phyloP scores from a whole-genome alignment of 306 rosid species.

The Vicia villosa region DNA sequence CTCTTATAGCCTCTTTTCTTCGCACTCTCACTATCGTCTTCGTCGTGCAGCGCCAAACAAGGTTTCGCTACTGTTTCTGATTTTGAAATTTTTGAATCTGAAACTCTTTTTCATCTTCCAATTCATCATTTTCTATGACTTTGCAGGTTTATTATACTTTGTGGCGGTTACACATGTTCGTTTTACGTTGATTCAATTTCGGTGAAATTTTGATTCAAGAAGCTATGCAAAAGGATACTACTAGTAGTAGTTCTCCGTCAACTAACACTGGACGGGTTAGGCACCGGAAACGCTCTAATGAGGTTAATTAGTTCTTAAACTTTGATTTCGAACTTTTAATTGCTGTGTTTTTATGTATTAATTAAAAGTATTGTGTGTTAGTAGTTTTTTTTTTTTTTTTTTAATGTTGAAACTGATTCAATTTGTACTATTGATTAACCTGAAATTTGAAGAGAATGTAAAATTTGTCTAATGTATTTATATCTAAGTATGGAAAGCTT shows the following conservation, averaged over 20 bases:
- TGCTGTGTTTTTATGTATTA: neutral
- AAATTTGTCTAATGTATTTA: constrained; percentile 10
- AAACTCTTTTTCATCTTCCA: neutral
- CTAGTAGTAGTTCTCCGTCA: constrained; percentile 34
- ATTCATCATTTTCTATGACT: constrained; percentile 3
- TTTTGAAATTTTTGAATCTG: constrained; percentile 50
- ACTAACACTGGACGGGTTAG: constrained; percentile 52
- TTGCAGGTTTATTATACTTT: constrained; percentile 50
- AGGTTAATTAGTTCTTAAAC: constrained; percentile 52
- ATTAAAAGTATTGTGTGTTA: neutral
- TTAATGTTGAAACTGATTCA: constrained; percentile 33
- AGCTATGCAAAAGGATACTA: constrained; percentile 66
- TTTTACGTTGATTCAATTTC: constrained; percentile 35
- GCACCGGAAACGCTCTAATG: constrained; percentile 80
- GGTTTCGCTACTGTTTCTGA: constrained; percentile 29
- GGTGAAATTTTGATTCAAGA: constrained; percentile 42
- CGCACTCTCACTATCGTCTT: neutral
- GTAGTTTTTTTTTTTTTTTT: neutral
- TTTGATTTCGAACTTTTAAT: constrained; percentile 7
- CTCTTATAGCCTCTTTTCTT: too few relatives aligned
- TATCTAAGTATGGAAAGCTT: constrained; percentile 18
- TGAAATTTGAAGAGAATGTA: constrained; percentile 30
- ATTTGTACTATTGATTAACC: neutral
- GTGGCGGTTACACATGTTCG: constrained; percentile 33
- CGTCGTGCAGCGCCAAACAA: constrained; percentile 24